Evolutionary conservation across 441 rosid genomes (phyloP), one percentile per base, ranked within the genome.

Genomic region (Adansonia grandidieri): DNA sequence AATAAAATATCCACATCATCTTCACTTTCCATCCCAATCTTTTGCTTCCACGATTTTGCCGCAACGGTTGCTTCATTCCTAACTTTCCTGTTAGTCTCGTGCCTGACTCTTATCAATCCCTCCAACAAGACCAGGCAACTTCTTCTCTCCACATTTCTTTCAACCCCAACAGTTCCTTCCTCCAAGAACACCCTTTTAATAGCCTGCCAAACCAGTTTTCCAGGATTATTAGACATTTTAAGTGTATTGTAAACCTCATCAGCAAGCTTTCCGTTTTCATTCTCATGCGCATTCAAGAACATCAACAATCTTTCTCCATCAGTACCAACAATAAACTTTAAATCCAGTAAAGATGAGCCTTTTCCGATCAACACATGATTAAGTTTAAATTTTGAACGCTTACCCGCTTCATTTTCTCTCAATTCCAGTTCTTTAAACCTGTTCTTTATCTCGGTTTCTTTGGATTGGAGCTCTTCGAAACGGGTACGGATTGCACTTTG

Each of bases 1-100:
- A 76, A 56, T 73, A 85, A 80, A 58, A 81, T 78, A 40, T 82
- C 88, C 54, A 44, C 37, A 19, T 77, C 74, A 44, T 80, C 75
- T 65, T 45, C 73, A 17, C 71, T 65, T 53, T 78, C 79, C 68
- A 40, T 28, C 76, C 73, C 64, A 71, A 84, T 6, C 32, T 79
- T 79, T 20, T 11, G 48, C 79, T 82, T 58, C 77, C 77, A 73
- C 13, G 48, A 7, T 42, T 14, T 58, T 44, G 66, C 77, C 40
- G 9, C 66, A 42, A 6, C 11, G 11, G 66, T 15, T 42, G 37
- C 77, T 20, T 13, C 13, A 0, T 42, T 57, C 20, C 20, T 11
- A 42, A 17, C 20, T 13, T 9, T 14, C 44, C 45, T 58, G 19
- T 42, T 44, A 6, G 58, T 44, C 54, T 20, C 8, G 4, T 66